These are phyloP conservation scores for Penicillium sp. DNA, from an alignment of 2,329 filamentous ascomycete genomes.

Conservation along the genomic window DNA sequence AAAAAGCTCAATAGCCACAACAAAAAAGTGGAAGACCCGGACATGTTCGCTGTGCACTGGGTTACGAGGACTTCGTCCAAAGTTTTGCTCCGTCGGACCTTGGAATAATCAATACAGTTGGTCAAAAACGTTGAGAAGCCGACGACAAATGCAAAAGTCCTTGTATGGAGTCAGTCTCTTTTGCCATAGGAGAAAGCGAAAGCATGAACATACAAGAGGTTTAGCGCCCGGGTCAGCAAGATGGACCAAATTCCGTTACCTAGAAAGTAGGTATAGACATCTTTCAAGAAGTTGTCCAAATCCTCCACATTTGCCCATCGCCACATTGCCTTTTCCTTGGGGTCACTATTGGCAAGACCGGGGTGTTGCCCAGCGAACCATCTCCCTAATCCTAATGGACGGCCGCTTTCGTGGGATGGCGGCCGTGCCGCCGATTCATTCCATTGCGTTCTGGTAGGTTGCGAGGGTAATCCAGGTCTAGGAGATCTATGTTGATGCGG, in stretches of 20 bases:
- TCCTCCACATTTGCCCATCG: constrained; percentile 90
- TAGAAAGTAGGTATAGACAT: constrained; percentile 82
- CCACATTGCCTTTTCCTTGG: constrained; percentile 79
- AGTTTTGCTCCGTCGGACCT: constrained; percentile 62
- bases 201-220: constrained; percentile 61
- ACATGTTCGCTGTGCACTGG: constrained; percentile 73
- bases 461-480: constrained; percentile 42
- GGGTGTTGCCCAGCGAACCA: constrained; percentile 32
- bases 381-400: constrained; percentile 18
- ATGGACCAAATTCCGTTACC: constrained; percentile 85
- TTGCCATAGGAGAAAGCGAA: not conserved
- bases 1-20: constrained; percentile 84
- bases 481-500: constrained; percentile 19
- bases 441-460: constrained; percentile 49
- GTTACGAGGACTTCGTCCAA: constrained; percentile 61
- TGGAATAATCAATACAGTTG: constrained; percentile 79
- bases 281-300: constrained; percentile 78
- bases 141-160: constrained; percentile 77
- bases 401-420: constrained; percentile 23
- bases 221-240: constrained; percentile 65
- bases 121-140: constrained; percentile 77
- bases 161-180: constrained; percentile 32
- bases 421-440: constrained; percentile 47
- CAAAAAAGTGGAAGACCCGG: constrained; percentile 68
- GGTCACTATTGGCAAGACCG: constrained; percentile 48